phyloP scores from a whole-genome alignment of 108 stramenopile species.

The Pseudonitzschia pungens region DNA sequence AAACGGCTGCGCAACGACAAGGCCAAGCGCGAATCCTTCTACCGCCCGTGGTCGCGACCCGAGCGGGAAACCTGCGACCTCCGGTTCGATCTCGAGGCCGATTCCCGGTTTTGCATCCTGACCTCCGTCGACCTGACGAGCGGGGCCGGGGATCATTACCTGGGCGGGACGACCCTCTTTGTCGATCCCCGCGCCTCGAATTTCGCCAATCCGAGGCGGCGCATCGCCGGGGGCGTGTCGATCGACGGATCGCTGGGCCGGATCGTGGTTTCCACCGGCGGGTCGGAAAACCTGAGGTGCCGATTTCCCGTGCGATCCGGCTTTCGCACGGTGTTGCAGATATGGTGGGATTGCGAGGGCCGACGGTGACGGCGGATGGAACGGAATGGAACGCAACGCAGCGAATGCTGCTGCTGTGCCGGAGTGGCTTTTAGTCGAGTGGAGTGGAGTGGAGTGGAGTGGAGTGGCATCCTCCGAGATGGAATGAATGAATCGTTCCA shows the following conservation, averaged over 20 bases:
- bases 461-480: no score
- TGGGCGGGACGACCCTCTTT: constrained; percentile 42
- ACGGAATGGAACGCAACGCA: no score
- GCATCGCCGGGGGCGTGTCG: constrained; percentile 37
- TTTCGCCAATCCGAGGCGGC: constrained; percentile 20
- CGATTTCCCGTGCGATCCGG: constrained; percentile 49
- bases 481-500: background rate
- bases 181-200: constrained; percentile 44
- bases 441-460: no score
- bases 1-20: constrained; percentile 33
- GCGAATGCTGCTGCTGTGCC: no score
- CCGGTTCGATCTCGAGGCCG: constrained; percentile 43
- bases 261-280: constrained; percentile 48
- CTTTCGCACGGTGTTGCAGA: constrained; percentile 48
- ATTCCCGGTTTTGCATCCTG: constrained; percentile 48
- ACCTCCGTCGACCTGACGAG: constrained; percentile 43
- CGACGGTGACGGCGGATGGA: no score
- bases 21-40: constrained; percentile 21
- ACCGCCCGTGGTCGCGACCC: constrained; percentile 36
- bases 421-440: no score
- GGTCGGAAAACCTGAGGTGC: constrained; percentile 47
- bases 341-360: constrained; percentile 52
- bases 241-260: constrained; percentile 49
- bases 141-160: constrained; percentile 42
- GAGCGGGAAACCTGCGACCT: constrained; percentile 46